These are phyloP conservation scores for Bifiguratus adelaidae DNA, from an alignment of 192 early-diverging fungal species.

Conservation along the genomic window DNA sequence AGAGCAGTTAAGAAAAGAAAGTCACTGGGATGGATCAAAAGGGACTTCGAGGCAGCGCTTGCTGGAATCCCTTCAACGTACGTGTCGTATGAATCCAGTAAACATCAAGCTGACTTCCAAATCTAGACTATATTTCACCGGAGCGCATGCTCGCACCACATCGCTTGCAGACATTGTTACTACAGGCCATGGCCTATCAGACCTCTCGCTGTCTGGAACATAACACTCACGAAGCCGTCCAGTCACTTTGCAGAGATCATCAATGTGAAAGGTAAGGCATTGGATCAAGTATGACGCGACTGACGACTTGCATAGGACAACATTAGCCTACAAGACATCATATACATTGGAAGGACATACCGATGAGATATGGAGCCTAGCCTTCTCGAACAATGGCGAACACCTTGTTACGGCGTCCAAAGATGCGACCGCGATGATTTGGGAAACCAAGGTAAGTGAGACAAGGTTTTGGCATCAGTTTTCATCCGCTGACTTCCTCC, in stretches of 20 bases:
- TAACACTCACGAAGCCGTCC: constrained; percentile 39
- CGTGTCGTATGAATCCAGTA: no score
- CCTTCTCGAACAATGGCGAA: constrained; percentile 81
- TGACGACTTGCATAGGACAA: no score
- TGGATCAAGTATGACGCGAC: no score
- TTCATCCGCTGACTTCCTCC: no score
- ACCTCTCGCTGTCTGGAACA: constrained; percentile 77
- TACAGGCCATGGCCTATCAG: constrained; percentile 72
- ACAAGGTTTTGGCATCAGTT: no score
- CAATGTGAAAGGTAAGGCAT: constrained; percentile 67
- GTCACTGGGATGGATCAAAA: constrained; percentile 75
- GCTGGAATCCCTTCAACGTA: constrained; percentile 51
- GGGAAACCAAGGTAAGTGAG: constrained; percentile 61
- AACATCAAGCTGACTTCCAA: no score
- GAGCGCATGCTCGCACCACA: constrained; percentile 78
- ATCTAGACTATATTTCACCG: constrained; percentile 64
- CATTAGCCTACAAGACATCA: constrained; percentile 46
- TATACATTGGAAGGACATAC: constrained; percentile 57
- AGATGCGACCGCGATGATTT: constrained; percentile 82
- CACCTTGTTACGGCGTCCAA: constrained; percentile 87
- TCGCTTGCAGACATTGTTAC: constrained; percentile 73
- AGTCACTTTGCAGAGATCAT: constrained; percentile 64
- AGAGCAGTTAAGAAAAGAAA: constrained; percentile 55
- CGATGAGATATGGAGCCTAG: constrained; percentile 94
- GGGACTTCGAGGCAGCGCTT: constrained; percentile 55